Conservation (phyloP, 768 basidiomycete species). For the Mycena venus region DNA sequence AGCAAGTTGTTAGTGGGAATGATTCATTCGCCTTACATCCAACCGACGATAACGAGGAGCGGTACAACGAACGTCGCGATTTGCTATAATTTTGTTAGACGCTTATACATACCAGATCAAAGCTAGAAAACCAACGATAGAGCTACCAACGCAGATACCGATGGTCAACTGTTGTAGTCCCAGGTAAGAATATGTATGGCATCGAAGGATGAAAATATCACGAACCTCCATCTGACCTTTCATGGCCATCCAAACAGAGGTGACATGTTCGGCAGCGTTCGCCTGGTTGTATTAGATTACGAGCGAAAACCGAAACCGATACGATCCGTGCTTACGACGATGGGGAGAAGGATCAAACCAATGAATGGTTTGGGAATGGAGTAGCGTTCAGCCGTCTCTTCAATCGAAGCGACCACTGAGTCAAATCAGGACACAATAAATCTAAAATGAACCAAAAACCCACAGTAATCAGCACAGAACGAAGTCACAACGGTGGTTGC, state of each 20-base stretch:
- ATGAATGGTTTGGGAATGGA: slow-evolving; percentile 88
- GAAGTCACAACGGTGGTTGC: slow-evolving; percentile 84
- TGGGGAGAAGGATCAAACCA: slow-evolving; percentile 87
- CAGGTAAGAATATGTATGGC: too few species aligned
- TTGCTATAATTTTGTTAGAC: slow-evolving; percentile 63
- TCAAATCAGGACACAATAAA: slow-evolving; percentile 39
- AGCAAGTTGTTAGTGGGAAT: slow-evolving; percentile 18
- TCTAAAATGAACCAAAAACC: slow-evolving; percentile 43
- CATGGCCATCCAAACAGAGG: slow-evolving; percentile 90
- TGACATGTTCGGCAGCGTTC: slow-evolving; percentile 90
- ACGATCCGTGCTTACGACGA: slow-evolving; percentile 74
- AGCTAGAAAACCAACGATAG: slow-evolving; percentile 67
- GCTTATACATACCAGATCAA: background rate
- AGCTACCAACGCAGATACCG: slow-evolving; percentile 84
- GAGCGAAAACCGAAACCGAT: background rate
- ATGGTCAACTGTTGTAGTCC: slow-evolving; percentile 68
- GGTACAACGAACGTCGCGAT: slow-evolving; percentile 91
- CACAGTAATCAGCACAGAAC: slow-evolving; percentile 91
- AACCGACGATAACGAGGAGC: slow-evolving; percentile 88
- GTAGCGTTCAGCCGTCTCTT: slow-evolving; percentile 88
- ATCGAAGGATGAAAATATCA: background rate
- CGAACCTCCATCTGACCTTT: slow-evolving; percentile 69
- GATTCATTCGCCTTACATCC: slow-evolving; percentile 69
- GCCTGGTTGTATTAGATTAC: slow-evolving; percentile 54
- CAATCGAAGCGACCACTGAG: slow-evolving; percentile 90